phyloP scores from a whole-genome alignment of 2,329 filamentous ascomycete genomes.

The Penicillium expansum region DNA sequence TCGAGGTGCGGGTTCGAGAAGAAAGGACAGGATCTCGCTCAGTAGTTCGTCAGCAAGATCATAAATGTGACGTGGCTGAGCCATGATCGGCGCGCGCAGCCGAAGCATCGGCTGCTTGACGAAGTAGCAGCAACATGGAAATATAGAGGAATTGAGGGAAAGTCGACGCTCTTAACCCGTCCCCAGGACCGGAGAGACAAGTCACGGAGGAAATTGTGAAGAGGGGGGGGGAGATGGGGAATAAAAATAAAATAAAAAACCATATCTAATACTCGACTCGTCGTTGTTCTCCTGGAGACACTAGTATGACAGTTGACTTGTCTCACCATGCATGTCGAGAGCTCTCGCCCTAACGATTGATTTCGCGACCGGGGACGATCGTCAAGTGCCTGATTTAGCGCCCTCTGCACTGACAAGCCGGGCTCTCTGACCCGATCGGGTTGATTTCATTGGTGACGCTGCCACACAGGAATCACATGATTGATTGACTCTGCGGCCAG shows the following conservation, averaged over 20 bases:
- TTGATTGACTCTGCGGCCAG: constrained; percentile 33
- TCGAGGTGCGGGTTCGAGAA: constrained; percentile 22
- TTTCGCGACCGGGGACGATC: constrained; percentile 29
- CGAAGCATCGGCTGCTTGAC: constrained; percentile 32
- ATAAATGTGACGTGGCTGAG: constrained; percentile 32
- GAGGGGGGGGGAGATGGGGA: background rate
- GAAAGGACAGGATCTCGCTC: constrained; percentile 33
- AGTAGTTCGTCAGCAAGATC: constrained; percentile 39
- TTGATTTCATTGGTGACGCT: constrained; percentile 26
- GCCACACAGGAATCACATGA: constrained; percentile 39
- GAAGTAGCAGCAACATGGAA: constrained; percentile 35
- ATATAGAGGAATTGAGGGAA: constrained; percentile 9
- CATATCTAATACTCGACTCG: constrained; percentile 23
- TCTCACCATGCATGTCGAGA: constrained; percentile 30
- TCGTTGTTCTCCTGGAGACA: constrained; percentile 17
- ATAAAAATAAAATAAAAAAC: constrained; percentile 12
- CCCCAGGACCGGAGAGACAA: constrained; percentile 14
- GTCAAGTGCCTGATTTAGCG: constrained; percentile 23
- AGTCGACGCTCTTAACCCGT: constrained; percentile 8
- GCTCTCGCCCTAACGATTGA: constrained; percentile 22
- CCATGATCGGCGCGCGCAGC: constrained; percentile 36
- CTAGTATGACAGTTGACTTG: constrained; percentile 28
- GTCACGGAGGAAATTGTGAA: constrained; percentile 11
- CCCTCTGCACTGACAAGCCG: constrained; percentile 19
- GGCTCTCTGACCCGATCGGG: background rate